Base-by-base conservation (phyloP, 495 filamentous ascomycete species). In the Mytilinidion resinicola region DNA sequence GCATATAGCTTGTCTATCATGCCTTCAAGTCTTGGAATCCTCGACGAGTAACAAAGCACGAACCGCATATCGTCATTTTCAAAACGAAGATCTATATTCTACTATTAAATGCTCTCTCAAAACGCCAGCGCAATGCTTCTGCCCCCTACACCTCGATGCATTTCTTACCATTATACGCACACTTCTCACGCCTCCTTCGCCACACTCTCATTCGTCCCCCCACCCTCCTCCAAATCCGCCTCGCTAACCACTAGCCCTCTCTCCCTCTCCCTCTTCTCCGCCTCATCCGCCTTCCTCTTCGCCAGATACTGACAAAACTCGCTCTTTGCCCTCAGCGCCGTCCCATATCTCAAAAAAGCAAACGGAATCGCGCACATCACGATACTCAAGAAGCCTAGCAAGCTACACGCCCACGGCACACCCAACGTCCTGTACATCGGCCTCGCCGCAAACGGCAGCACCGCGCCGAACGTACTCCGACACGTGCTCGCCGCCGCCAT, bases 401-500 rank as follows among this genome's bases (percentile, higher is more conserved):
- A 52, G 39, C 62, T 70, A 44, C 69, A 71, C 7, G 71, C 73
- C 73, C 73, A 75, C 9, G 60, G 47, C 10, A 75, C 60, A 0
- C 73, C 73, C 7, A 76, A 60, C 11, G 51, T 53, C 12, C 39
- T 47, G 60, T 75, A 76, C 69, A 76, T 67, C 5, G 73, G 72
- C 54, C 44, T 72, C 17, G 60, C 64, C 0, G 74, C 69, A 51
- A 73, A 75, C 1, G 83, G 83, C 47, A 86, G 72, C 3, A 81
- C 71, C 0, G 85, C 85, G 0, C 84, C 88, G 19, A 86, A 76
- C 12, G 86, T 72, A 36, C 78, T 81, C 1, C 88, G 76, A 33
- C 78, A 70, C 49, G 80, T 81, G 0, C 78, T 79, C 0, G 83
- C 79, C 0, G 85, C 85, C 0, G 88, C 85, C 63, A 87, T 75